Evolutionary conservation across 805 yeast genomes (phyloP), one percentile per base, ranked within the genome.

Genomic region (Saturnispora besseyi): DNA sequence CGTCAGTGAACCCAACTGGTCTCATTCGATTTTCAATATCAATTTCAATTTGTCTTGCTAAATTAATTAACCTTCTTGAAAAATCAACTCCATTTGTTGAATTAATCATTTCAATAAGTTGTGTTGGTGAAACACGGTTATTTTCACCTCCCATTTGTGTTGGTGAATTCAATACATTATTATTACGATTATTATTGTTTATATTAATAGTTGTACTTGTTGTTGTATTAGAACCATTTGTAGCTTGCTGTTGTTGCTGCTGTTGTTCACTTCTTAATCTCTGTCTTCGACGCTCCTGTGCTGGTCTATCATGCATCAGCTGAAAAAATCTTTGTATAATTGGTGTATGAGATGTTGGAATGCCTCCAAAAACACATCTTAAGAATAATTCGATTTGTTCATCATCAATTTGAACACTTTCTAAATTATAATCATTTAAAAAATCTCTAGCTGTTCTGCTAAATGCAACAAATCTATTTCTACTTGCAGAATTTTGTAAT

Each of bases 151-250:
- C 50, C 50, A 47, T 47, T 24, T 36, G 40, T 36, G 40, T 10
- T 18, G 40, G 40, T 32, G 24, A 65, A 76, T 46, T 74, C 31
- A 26, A 18, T 36, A 36, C 30, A 18, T 30, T 36, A 12, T 74
- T 51, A 60, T 73, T 15, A 64, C 64, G n/a, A 73, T 75, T 0
- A 54, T 72, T 45, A 45, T 45, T 45, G 26, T 51, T 81, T 32
- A 52, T 78, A 2, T 63, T 76, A 1, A 66, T 77, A 41, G 68
- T 88, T 55, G 24, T 21, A 18, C 12, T 36, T 12, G 21, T 36
- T 36, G 26, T 36, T 7, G 24, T 22, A 7, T 34, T 34, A 7
- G 37, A 6, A n/a, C 24, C 40, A 10, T 36, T 36, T 38, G 26
- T 38, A 36, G 38, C 32, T 11, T 40, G 41, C 24, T 38, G 42